These are phyloP conservation scores for Chaetomium sp. DNA, from an alignment of 2,329 filamentous ascomycete genomes.

Conservation along the genomic window DNA sequence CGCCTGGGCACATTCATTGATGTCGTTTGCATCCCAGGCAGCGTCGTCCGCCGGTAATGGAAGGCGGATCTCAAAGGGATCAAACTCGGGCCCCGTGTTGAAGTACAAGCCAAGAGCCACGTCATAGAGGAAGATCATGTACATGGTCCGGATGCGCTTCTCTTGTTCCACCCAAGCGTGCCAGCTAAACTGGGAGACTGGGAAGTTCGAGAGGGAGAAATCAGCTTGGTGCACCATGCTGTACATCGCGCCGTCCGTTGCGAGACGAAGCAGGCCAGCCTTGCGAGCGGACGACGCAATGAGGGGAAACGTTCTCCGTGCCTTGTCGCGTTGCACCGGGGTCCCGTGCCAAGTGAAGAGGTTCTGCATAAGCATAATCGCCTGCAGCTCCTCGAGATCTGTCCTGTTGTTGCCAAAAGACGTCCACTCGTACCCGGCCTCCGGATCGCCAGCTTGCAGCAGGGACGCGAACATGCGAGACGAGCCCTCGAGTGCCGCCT, in stretches of 20 bases:
- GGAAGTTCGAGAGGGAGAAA: constrained; percentile 49
- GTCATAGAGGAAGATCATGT: constrained; percentile 66
- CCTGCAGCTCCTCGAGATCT: constrained; percentile 68
- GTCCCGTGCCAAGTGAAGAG: constrained; percentile 72
- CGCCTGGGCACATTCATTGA: constrained; percentile 63
- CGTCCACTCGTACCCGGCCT: constrained; percentile 45
- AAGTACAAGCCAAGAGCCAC: constrained; percentile 70
- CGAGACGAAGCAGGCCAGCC: constrained; percentile 58
- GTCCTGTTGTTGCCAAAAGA: constrained; percentile 40
- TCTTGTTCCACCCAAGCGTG: constrained; percentile 70
- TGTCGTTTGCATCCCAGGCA: constrained; percentile 67
- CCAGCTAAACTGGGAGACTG: constrained; percentile 64
- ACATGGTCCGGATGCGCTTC: constrained; percentile 65
- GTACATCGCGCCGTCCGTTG: constrained; percentile 51
- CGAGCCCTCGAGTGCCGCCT: constrained; percentile 60
- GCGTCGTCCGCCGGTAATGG: constrained; percentile 74
- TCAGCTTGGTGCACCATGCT: constrained; percentile 64
- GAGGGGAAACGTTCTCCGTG: constrained; percentile 59
- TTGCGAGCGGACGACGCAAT: constrained; percentile 60
- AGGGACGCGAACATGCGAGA: constrained; percentile 53
- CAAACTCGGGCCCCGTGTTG: constrained; percentile 65
- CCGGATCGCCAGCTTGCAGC: constrained; percentile 43
- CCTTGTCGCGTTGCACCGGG: constrained; percentile 63
- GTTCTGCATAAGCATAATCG: constrained; percentile 62
- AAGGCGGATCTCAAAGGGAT: constrained; percentile 64